Conservation (phyloP, 768 basidiomycete genomes). For the Infundibulicybe gibba region DNA sequence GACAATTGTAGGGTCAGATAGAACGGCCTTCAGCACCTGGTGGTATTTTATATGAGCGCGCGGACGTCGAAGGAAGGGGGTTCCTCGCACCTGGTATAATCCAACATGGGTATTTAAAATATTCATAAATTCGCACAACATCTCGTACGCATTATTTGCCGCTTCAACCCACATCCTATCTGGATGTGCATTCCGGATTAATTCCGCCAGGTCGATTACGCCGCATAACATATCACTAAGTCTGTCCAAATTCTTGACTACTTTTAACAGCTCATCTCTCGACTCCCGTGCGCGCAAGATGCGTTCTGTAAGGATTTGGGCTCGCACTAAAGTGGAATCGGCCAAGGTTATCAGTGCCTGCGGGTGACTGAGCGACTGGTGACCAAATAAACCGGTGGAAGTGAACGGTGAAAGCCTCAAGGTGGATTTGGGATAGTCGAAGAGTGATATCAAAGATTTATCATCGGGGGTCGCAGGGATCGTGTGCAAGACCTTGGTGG, state of each 20-base stretch:
- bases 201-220: slow-evolving; percentile 94
- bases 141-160: slow-evolving; percentile 86
- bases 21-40: slow-evolving; percentile 68
- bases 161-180: slow-evolving; percentile 79
- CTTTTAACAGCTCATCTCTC: slow-evolving; percentile 70
- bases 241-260: slow-evolving; percentile 94
- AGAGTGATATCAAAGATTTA: slow-evolving; percentile 60
- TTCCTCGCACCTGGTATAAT: slow-evolving; percentile 71
- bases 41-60: slow-evolving; percentile 13
- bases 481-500: slow-evolving; percentile 38
- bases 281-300: slow-evolving; percentile 74
- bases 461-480: slow-evolving; percentile 67
- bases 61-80: slow-evolving; percentile 5
- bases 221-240: slow-evolving; percentile 95
- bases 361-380: slow-evolving; percentile 69
- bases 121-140: slow-evolving; percentile 96
- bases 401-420: slow-evolving; percentile 38
- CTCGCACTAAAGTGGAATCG: slow-evolving; percentile 75
- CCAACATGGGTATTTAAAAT: slow-evolving; percentile 91
- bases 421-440: slow-evolving; percentile 56
- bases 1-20: slow-evolving; percentile 65
- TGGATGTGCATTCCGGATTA: slow-evolving; percentile 91
- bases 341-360: slow-evolving; percentile 68
- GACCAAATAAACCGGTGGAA: slow-evolving; percentile 82
- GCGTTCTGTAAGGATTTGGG: slow-evolving; percentile 78